Percentiles rank a stretch among this genome's conserved stretches.
Conservation (phyloP, 2,329 filamentous ascomycete species). For the Epichloe bromicola region DNA sequence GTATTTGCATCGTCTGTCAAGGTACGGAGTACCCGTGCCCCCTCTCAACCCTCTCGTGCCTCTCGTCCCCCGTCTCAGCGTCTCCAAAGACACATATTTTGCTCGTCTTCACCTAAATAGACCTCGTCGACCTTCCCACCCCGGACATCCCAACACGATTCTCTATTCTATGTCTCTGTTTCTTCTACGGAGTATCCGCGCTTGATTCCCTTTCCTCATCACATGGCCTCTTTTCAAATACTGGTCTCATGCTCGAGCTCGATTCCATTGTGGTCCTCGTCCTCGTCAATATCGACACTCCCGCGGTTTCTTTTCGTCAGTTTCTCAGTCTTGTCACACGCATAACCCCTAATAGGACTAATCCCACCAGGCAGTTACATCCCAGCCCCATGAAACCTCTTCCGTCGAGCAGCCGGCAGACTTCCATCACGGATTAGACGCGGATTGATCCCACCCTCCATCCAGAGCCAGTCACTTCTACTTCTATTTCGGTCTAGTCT, state of each 20-base stretch:
- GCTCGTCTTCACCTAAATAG: constrained; percentile 1
- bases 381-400: constrained; percentile 2
- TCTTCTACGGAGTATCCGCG: neutral
- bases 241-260: neutral
- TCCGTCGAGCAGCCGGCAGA: constrained; percentile 1
- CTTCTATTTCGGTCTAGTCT: constrained; percentile 1
- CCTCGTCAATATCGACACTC: neutral
- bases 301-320: neutral
- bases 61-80: neutral
- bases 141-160: neutral
- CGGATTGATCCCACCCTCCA: constrained; percentile 1
- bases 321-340: constrained; percentile 1
- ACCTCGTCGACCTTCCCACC: neutral
- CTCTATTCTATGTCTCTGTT: neutral
- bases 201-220: neutral
- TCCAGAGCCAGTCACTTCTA: neutral
- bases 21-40: constrained; percentile 1
- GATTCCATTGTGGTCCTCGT: neutral
- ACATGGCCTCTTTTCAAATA: neutral
- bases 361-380: constrained; percentile 1
- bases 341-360: neutral
- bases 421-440: constrained; percentile 8
- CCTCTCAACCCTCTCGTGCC: neutral
- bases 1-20: neutral
- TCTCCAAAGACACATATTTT: neutral